Evolutionary conservation across 495 filamentous ascomycete genomes (phyloP).

Genomic region (Pyronema omphalodes): DNA sequence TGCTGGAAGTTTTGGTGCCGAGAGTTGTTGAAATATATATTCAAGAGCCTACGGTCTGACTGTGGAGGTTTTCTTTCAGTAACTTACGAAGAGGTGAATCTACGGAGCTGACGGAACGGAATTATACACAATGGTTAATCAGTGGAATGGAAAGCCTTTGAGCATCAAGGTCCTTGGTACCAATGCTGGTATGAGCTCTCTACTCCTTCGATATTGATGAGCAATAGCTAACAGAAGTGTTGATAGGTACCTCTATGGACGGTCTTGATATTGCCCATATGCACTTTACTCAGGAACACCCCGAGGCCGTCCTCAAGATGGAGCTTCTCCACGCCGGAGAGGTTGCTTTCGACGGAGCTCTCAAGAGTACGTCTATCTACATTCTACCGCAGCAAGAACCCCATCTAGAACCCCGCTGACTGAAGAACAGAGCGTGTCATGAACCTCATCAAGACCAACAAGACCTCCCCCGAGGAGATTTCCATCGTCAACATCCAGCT

Average conservation of each 20-base stretch:
- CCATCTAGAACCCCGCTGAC: neutral
- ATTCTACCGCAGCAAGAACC: neutral
- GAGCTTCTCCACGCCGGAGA: slow-evolving; percentile 19
- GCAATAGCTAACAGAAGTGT: neutral
- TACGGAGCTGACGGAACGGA: too few species aligned
- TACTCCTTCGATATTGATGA: neutral
- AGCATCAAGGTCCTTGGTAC: slow-evolving; percentile 12
- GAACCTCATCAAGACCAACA: slow-evolving; percentile 29
- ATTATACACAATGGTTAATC: neutral
- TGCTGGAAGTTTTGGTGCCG: too few species aligned
- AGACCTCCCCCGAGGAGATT: slow-evolving; percentile 27
- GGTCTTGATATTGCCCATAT: slow-evolving; percentile 29
- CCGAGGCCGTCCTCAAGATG: slow-evolving; percentile 27
- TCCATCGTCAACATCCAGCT: slow-evolving; percentile 29
- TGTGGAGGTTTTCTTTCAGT: too few species aligned
- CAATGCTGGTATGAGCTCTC: slow-evolving; percentile 1
- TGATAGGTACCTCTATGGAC: slow-evolving; percentile 28
- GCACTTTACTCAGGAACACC: slow-evolving; percentile 27
- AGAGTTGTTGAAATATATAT: too few species aligned
- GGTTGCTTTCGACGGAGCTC: slow-evolving; percentile 7
- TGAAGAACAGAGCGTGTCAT: slow-evolving; percentile 28
- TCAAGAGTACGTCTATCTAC: slow-evolving; percentile 3
- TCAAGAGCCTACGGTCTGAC: too few species aligned
- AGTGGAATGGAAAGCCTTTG: slow-evolving; percentile 10
- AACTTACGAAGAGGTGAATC: too few species aligned